phyloP scores from a whole-genome alignment of 805 yeast species.

The Blastobotrys robertii region DNA sequence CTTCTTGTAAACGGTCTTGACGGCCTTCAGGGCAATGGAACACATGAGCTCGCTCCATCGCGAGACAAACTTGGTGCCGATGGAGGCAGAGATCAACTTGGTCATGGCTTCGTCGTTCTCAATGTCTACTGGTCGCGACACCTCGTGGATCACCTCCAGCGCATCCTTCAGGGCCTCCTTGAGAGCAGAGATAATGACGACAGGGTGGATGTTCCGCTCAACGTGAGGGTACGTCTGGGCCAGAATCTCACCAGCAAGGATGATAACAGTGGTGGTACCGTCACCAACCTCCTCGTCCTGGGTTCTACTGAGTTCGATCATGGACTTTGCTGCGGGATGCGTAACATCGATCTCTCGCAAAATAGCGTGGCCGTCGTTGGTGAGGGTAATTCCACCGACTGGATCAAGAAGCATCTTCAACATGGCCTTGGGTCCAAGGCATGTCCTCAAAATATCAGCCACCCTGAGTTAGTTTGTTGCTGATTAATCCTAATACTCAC shows the following conservation, averaged over 20 bases:
- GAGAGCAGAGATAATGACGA: constrained; percentile 86
- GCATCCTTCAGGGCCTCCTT: constrained; percentile 89
- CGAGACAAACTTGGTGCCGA: constrained; percentile 90
- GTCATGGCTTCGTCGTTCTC: constrained; percentile 81
- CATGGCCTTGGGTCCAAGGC: constrained; percentile 99
- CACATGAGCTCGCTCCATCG: constrained; percentile 93
- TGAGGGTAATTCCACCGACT: constrained; percentile 83
- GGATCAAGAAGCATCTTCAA: constrained; percentile 96
- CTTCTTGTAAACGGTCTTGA: constrained; percentile 54
- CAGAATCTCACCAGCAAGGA: constrained; percentile 91
- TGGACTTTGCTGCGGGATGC: constrained; percentile 98
- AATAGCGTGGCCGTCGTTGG: constrained; percentile 98
- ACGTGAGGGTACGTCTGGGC: constrained; percentile 89
- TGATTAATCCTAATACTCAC: constrained; percentile 14
- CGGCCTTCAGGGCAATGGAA: constrained; percentile 75
- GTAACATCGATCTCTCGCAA: constrained; percentile 92
- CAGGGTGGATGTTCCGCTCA: constrained; percentile 95
- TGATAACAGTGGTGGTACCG: constrained; percentile 95
- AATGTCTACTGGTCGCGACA: constrained; percentile 75
- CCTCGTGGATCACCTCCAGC: constrained; percentile 71
- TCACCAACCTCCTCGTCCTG: constrained; percentile 99
- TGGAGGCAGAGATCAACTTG: constrained; percentile 76
- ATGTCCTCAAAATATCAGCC: constrained; percentile 93
- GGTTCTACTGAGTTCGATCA: constrained; percentile 94
- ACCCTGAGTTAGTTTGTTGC: constrained; percentile 33